A percentile compares a stretch with the other conserved stretches of the same genome.
These are phyloP conservation scores for Agrocybe chaxingu DNA, from an alignment of 768 basidiomycete genomes.

Conservation along the genomic window DNA sequence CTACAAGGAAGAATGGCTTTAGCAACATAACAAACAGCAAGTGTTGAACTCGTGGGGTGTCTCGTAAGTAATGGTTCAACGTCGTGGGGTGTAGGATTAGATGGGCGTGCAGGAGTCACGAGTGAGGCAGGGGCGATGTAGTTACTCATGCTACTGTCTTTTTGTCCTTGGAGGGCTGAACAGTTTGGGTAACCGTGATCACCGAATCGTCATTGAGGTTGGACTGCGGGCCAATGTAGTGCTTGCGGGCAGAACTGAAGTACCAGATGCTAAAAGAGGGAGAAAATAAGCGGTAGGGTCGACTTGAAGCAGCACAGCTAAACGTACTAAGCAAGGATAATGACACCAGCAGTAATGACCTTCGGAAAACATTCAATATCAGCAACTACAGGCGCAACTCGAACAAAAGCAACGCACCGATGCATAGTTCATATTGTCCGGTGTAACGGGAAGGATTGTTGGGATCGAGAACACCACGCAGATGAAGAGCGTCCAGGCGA, in stretches of 20 bases:
- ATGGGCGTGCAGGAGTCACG: not conserved
- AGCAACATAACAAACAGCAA: too few species aligned
- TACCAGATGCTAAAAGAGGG: conserved; percentile 44
- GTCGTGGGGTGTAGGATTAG: not conserved
- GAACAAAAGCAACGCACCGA: conserved; percentile 39
- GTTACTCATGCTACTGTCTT: conserved; percentile 1
- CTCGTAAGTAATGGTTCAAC: not conserved
- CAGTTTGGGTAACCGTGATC: conserved; percentile 8
- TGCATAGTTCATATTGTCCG: conserved; percentile 79
- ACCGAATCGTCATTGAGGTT: conserved; percentile 36
- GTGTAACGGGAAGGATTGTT: conserved; percentile 64
- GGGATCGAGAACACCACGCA: conserved; percentile 73
- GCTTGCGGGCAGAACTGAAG: conserved; percentile 44
- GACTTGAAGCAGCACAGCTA: conserved; percentile 1
- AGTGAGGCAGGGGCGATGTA: not conserved
- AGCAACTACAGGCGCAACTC: not conserved
- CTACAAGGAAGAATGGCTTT: too few species aligned
- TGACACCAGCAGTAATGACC: conserved; percentile 52
- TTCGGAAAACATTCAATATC: conserved; percentile 10
- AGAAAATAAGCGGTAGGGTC: conserved; percentile 3
- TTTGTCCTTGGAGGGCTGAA: conserved; percentile 7
- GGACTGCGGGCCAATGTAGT: conserved; percentile 59
- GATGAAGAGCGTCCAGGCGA: conserved; percentile 67
- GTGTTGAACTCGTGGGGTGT: too few species aligned
- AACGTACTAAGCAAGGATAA: conserved; percentile 51